These are phyloP conservation scores for Fraxinus pennsylvanica DNA, from an alignment of 257 asterid genomes.

Conservation along the genomic window DNA sequence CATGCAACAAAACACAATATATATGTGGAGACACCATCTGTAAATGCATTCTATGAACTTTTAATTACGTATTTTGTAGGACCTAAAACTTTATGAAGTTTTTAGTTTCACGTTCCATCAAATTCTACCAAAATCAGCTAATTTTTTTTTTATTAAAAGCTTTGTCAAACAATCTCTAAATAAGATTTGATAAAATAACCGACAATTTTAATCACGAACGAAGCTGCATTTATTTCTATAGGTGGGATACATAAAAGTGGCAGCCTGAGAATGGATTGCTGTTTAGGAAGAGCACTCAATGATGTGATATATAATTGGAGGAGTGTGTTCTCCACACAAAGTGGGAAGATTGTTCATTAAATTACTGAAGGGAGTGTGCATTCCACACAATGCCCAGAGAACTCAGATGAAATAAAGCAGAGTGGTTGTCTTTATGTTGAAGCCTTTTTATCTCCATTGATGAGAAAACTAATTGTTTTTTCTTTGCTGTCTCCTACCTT, in stretches of 20 bases:
- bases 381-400: constrained; percentile 48
- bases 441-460: neutral
- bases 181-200: neutral
- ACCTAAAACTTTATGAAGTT: no score
- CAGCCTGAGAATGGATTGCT: constrained; percentile 29
- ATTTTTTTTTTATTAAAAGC: no score
- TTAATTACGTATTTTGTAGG: no score
- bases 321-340: constrained; percentile 59
- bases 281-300: constrained; percentile 38
- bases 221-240: neutral
- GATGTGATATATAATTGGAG: constrained; percentile 26
- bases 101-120: no score
- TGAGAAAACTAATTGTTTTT: neutral
- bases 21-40: no score
- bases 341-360: constrained; percentile 24
- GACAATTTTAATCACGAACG: neutral
- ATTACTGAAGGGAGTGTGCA: constrained; percentile 46
- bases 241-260: neutral
- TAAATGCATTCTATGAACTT: no score
- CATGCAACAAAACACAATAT: no score
- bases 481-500: neutral
- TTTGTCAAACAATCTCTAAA: neutral
- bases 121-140: no score
- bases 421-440: neutral
- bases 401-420: constrained; percentile 7